A percentile compares a stretch with the other conserved stretches of the same genome.
Conservation (phyloP, 148 eudicot species). For the Persicaria maculosa region DNA sequence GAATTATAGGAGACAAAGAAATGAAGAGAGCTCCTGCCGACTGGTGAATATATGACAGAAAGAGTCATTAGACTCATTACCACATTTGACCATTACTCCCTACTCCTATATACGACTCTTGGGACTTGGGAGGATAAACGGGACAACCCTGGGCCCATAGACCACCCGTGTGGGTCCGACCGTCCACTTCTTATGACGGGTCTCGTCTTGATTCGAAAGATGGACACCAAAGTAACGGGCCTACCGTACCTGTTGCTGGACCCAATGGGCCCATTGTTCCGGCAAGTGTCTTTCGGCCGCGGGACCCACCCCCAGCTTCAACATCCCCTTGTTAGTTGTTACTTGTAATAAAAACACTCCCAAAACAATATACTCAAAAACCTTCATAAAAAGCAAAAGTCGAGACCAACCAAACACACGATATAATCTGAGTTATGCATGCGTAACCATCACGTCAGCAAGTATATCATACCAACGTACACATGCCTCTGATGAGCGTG, state of each 20-base stretch:
- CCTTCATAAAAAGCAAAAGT: neutral
- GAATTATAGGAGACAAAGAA: too few species aligned
- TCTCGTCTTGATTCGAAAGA: neutral
- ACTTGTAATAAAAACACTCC: too few species aligned
- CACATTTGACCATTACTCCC: neutral
- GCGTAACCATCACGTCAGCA: constrained; percentile 8
- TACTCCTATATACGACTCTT: neutral
- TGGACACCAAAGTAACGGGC: neutral
- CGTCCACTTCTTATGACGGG: constrained; percentile 6
- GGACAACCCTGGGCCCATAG: neutral
- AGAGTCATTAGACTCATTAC: too few species aligned
- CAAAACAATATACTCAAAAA: too few species aligned
- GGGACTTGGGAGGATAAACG: constrained; percentile 9
- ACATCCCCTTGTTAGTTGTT: neutral
- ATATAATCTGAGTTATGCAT: neutral
- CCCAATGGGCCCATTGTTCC: neutral
- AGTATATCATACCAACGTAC: neutral
- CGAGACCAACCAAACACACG: neutral
- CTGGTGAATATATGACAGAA: too few species aligned
- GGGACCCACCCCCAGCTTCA: neutral
- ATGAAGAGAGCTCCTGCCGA: too few species aligned
- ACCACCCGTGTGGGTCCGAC: neutral
- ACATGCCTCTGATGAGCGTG: constrained; percentile 3
- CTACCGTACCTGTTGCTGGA: neutral
- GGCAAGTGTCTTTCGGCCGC: neutral